These are phyloP conservation scores for Trametes polyzona DNA, from an alignment of 1,284 basidiomycete genomes.

Conservation along the genomic window DNA sequence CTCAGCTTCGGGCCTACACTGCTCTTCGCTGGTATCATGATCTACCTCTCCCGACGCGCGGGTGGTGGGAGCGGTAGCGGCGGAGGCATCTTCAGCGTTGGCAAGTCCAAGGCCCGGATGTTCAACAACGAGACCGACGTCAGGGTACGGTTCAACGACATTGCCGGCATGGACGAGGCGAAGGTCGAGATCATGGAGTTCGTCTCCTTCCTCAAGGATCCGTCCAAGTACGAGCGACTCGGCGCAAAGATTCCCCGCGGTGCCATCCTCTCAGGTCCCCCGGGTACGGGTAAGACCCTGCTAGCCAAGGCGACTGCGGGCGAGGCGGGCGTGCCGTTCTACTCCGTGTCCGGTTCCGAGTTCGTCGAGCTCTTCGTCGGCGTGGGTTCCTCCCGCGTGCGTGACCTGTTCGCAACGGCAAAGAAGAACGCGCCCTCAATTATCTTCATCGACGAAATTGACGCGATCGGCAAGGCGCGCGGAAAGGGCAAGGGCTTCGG, in stretches of 20 bases:
- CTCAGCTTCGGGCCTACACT: slow-evolving; percentile 95
- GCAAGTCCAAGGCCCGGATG: slow-evolving; percentile 93
- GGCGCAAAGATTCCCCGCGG: slow-evolving; percentile 99
- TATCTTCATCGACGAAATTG: slow-evolving; percentile 98
- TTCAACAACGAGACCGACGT: slow-evolving; percentile 99
- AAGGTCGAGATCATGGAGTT: slow-evolving; percentile 99
- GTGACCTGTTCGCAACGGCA: slow-evolving; percentile 96
- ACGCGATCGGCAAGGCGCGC: slow-evolving; percentile 96
- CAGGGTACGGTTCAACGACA: slow-evolving; percentile 92
- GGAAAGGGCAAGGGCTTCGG: slow-evolving; percentile 89
- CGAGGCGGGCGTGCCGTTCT: slow-evolving; percentile 96
- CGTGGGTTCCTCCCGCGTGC: slow-evolving; percentile 96
- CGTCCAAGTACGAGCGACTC: slow-evolving; percentile 91
- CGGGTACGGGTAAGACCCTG: slow-evolving; percentile 98
- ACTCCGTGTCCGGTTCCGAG: slow-evolving; percentile 98
- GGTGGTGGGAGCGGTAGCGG: slow-evolving; percentile 67
- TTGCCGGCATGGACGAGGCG: slow-evolving; percentile 99
- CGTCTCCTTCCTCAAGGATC: slow-evolving; percentile 98
- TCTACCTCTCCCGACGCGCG: slow-evolving; percentile 88
- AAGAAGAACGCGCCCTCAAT: slow-evolving; percentile 99
- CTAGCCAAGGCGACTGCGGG: slow-evolving; percentile 98
- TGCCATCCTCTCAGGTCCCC: slow-evolving; percentile 96
- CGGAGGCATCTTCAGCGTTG: slow-evolving; percentile 96
- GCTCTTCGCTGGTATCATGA: slow-evolving; percentile 87
- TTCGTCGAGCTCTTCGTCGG: slow-evolving; percentile 99